These are phyloP conservation scores for Fraxinus floribunda DNA, from an alignment of 305 asterid species.

Conservation along the genomic window DNA sequence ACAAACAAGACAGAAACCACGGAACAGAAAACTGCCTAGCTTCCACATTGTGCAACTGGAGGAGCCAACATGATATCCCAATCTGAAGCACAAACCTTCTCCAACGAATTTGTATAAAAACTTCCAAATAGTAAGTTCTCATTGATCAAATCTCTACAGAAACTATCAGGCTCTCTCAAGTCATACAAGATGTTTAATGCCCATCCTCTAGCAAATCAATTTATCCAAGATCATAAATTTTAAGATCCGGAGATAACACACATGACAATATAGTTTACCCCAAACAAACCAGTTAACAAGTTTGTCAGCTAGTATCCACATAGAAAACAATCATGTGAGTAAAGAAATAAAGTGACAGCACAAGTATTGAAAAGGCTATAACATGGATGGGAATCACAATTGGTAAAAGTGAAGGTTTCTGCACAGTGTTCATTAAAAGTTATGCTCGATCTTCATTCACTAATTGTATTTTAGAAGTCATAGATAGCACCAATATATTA, in stretches of 20 bases:
- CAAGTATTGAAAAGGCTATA: neutral
- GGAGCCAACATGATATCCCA: constrained; percentile 6
- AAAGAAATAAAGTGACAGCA: neutral
- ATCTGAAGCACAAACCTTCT: constrained; percentile 11
- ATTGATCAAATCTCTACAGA: constrained; percentile 16
- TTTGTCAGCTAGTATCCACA: neutral
- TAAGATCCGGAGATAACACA: neutral
- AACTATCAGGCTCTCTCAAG: neutral
- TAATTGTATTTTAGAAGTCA: neutral
- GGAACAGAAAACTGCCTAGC: neutral
- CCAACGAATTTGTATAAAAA: constrained; percentile 11
- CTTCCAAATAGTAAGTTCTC: neutral
- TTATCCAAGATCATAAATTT: neutral
- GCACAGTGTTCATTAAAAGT: neutral
- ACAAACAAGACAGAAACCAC: neutral
- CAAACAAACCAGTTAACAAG: neutral
- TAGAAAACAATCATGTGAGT: neutral
- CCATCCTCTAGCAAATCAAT: neutral
- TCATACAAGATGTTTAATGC: neutral
- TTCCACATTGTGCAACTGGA: neutral
- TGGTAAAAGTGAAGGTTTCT: neutral
- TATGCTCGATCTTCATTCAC: neutral
- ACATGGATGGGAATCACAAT: neutral
- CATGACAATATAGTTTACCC: neutral
- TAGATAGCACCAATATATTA: neutral